Conservation (phyloP, 257 asterid species). For the Forsythia viridissima region DNA sequence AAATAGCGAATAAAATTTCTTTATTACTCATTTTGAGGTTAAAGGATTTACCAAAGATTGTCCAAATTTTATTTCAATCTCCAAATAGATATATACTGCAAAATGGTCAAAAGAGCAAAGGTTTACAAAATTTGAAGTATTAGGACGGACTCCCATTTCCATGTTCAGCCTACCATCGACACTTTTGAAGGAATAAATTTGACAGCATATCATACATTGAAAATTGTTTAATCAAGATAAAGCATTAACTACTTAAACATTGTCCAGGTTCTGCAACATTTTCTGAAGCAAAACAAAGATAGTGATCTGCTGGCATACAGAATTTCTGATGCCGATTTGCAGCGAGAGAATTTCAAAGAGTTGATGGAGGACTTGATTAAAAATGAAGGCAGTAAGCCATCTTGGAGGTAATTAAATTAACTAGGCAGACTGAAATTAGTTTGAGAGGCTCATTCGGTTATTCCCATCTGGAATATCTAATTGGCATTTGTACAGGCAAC, state of each 20-base stretch:
- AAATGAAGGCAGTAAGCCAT: conserved; percentile 52
- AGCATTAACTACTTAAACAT: conserved; percentile 13
- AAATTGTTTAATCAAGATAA: neutral
- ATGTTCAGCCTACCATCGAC: conserved; percentile 8
- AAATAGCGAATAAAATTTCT: neutral
- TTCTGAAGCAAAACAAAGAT: conserved; percentile 71
- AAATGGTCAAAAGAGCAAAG: conserved; percentile 13
- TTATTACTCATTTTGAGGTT: neutral
- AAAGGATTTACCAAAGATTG: neutral
- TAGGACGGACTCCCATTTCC: neutral
- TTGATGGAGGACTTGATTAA: conserved; percentile 64
- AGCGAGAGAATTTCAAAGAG: conserved; percentile 64
- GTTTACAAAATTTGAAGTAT: neutral
- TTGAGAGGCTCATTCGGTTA: conserved; percentile 14
- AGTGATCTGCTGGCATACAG: conserved; percentile 43
- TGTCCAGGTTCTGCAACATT: conserved; percentile 75
- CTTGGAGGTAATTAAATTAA: conserved; percentile 66
- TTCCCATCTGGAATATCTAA: conserved; percentile 29
- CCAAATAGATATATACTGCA: neutral
- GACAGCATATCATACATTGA: conserved; percentile 2
- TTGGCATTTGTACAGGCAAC: conserved; percentile 52
- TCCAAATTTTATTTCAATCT: conserved; percentile 5
- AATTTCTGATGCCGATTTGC: conserved; percentile 53
- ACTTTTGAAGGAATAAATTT: neutral
- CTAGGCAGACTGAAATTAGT: neutral